These are phyloP conservation scores for Kwoniella europaea DNA, from an alignment of 768 basidiomycete species.

Conservation along the genomic window DNA sequence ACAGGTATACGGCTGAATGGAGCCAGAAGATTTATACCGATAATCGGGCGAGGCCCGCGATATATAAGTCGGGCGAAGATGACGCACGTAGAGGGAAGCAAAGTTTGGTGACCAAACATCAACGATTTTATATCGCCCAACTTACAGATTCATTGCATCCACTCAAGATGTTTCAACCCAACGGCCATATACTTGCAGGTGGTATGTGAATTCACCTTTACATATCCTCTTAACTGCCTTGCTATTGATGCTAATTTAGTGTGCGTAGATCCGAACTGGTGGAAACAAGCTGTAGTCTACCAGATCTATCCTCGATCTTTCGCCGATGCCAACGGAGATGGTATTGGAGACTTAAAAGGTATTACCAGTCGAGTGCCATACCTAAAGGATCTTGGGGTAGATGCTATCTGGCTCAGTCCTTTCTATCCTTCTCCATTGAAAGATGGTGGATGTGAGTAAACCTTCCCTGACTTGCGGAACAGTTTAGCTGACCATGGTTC, in stretches of 20 bases:
- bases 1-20: neutral
- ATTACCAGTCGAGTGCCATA: conserved; percentile 43
- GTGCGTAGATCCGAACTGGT: conserved; percentile 37
- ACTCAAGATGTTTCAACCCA: neutral
- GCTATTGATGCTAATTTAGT: neutral
- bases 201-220: neutral
- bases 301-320: conserved; percentile 53
- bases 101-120: too few species aligned
- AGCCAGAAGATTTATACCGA: neutral
- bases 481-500: neutral
- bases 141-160: too few species aligned
- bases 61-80: neutral
- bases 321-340: conserved; percentile 47
- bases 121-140: too few species aligned
- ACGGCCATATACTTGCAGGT: neutral
- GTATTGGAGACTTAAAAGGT: conserved; percentile 48
- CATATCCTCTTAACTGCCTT: too few species aligned
- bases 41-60: too few species aligned
- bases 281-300: conserved; percentile 48
- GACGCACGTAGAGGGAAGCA: neutral
- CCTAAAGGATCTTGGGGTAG: conserved; percentile 37
- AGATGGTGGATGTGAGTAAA: conserved; percentile 50
- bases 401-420: conserved; percentile 48
- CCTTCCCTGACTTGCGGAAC: neutral
- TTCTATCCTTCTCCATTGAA: conserved; percentile 50